Evolutionary conservation across 2,329 filamentous ascomycete species (phyloP).

Genomic region (Hymenoscyphus scutula): DNA sequence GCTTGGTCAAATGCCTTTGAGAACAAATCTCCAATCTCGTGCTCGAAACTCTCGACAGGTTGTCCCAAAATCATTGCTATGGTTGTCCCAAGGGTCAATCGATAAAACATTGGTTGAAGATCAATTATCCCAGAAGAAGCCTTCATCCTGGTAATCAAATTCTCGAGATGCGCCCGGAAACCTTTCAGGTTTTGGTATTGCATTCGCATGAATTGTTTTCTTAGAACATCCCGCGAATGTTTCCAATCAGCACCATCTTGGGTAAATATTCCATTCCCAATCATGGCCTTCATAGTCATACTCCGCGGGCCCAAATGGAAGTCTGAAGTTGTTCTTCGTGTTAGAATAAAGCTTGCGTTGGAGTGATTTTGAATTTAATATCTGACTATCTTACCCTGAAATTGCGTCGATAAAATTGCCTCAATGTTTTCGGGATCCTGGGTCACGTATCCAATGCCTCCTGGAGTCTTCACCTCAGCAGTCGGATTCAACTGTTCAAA

Average conservation of each 20-base stretch:
- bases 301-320: slow-evolving; percentile 17
- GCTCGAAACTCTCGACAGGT: slow-evolving; percentile 40
- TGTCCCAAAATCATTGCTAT: slow-evolving; percentile 58
- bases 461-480: slow-evolving; percentile 16
- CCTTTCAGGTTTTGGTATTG: slow-evolving; percentile 7
- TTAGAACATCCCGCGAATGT: not conserved
- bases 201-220: slow-evolving; percentile 7
- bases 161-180: slow-evolving; percentile 33
- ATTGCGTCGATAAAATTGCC: slow-evolving; percentile 39
- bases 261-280: slow-evolving; percentile 5
- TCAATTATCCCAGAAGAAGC: slow-evolving; percentile 41
- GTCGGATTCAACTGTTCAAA: slow-evolving; percentile 25
- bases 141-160: not conserved
- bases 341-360: not conserved
- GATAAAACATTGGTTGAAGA: slow-evolving; percentile 56
- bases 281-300: not conserved
- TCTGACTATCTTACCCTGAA: slow-evolving; percentile 40
- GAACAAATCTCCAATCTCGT: slow-evolving; percentile 7
- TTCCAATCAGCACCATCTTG: slow-evolving; percentile 2
- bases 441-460: slow-evolving; percentile 26
- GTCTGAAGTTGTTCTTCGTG: slow-evolving; percentile 10
- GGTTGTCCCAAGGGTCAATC: slow-evolving; percentile 53
- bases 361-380: slow-evolving; percentile 10
- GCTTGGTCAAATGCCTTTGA: not conserved
- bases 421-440: slow-evolving; percentile 38